Base-by-base conservation (phyloP, 345 rosid species). In the Sapria himalayana region DNA sequence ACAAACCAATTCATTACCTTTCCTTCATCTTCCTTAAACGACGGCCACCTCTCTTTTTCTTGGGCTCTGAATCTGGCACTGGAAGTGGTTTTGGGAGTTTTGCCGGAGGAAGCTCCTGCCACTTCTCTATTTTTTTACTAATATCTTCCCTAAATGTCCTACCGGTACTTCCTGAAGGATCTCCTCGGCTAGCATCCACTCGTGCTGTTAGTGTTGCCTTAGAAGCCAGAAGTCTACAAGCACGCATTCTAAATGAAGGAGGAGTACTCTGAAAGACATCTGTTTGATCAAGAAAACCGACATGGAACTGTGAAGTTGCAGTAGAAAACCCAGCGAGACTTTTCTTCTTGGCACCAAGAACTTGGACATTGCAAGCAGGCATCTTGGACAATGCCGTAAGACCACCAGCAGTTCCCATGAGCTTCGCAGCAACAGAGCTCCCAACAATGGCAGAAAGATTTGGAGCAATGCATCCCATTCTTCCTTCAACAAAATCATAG, bases 41-140 rank as follows among this genome's bases (percentile, higher is more conserved):
- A 20, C 93, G 84, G 38, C 95, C 95, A 63, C 98, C 98, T 44
- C 98, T 76, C 68, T 79, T 79, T 27, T 82, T 82, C 54, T 89
- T 82, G 22, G 98, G 95, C 52, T 89, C 95, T n/a, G 95, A 89
- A 59, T 89, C 95, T 41, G 95, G 95, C 55, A 82, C 93, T 12
- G 98, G 98, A 59, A 89, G 93, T 3, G 95, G 95, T 61, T 60
- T 82, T 56, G 93, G 92, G 58, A 82, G 93, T 72, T 76, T 89
- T 38, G 95, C 91, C 39, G 92, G 95, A 56, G 98, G 95, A 18
- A 91, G 93, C 62, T 89, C 93, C 55, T 89, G 95, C 92, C 95
- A 82, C 59, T 82, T 89, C 53, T 82, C 93, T 54, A 89, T 79
- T 59, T 82, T 89, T 72, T 89, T 89, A 32, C 46, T 62, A 6